Base-by-base conservation (phyloP, 2,329 filamentous ascomycete species). In the Arthrocladium fulminans region DNA sequence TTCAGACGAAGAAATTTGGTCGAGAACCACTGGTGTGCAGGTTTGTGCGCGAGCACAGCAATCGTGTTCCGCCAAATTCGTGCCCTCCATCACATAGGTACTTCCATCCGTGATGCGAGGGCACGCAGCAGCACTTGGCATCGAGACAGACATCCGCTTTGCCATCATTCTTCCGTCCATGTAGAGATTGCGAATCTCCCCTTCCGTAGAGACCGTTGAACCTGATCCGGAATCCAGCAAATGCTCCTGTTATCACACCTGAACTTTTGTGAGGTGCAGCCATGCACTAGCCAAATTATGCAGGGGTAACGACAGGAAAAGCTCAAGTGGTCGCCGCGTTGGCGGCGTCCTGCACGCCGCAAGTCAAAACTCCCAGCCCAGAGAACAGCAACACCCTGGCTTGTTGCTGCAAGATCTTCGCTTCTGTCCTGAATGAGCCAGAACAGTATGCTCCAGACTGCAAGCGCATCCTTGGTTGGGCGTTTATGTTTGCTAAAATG, bases 101-200 rank as follows among this genome's bases (percentile, higher is more conserved):
- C n/a, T 13, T 13, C 27, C 27, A 7, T 29, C 7, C 7, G 17
- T 19, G 27, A 24, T 30, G 15, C 23, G 20, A 13, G 13, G 22
- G 44, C 44, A 47, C 44, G 44, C 25, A 38, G 32, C 44, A 47
- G 19, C 15, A 25, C 20, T 12, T 47, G 44, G 34, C 34, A 20
- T 37, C 24, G 32, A n/a, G 19, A 20, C 34, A n/a, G 42, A 23
- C 15, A n/a, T 23, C 23, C 29, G 23, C 32, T n/a, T n/a, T n/a
- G n/a, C n/a, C n/a, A 10, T 15, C n/a, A 39, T 47, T 39, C 41
- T 44, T 30, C 41, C 12, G 41, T 20, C 41, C 34, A 44, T 44
- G 17, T 23, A 44, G 44, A 47, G 32, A 47, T 47, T 47, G 44
- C 44, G 44, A 47, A 47, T 47, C 22, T 47, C 34, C 13, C 44